Conservation (phyloP, 352 stramenopile genomes). For the Globisporangium megalacanthum region DNA sequence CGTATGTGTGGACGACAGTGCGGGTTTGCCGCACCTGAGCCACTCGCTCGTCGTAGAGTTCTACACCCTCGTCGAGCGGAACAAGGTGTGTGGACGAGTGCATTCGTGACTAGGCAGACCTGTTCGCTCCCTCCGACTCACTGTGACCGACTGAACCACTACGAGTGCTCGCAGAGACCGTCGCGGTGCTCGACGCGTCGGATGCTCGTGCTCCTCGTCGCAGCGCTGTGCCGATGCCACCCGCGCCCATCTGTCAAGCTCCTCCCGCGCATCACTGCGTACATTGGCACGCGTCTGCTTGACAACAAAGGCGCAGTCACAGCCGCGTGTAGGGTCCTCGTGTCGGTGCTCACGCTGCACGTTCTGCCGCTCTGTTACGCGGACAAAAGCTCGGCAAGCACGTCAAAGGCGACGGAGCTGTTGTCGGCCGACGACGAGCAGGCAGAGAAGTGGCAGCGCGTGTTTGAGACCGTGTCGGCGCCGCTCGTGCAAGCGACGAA, state of each 20-base stretch:
- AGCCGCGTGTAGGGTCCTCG: slow-evolving; percentile 48
- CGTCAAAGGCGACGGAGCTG: neutral
- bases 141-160: neutral
- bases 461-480: slow-evolving; percentile 29
- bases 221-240: slow-evolving; percentile 47
- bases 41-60: slow-evolving; percentile 31
- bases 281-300: slow-evolving; percentile 40
- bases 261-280: slow-evolving; percentile 38
- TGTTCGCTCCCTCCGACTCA: neutral
- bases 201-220: slow-evolving; percentile 56
- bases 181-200: slow-evolving; percentile 40
- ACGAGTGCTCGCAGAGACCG: slow-evolving; percentile 21
- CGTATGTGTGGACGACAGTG: slow-evolving; percentile 14
- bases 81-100: slow-evolving; percentile 33
- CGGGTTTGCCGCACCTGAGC: slow-evolving; percentile 32
- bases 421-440: no score
- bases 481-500: slow-evolving; percentile 37
- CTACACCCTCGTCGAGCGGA: slow-evolving; percentile 47
- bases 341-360: slow-evolving; percentile 41
- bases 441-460: neutral
- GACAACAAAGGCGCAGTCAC: slow-evolving; percentile 53
- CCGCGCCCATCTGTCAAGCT: slow-evolving; percentile 23
- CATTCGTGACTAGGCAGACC: neutral
- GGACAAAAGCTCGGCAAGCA: neutral
- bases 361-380: slow-evolving; percentile 22